Evolutionary conservation across 371 early-diverging fungal species (phyloP), one percentile per base, ranked within the genome.

Genomic region (Coemansia sp.): DNA sequence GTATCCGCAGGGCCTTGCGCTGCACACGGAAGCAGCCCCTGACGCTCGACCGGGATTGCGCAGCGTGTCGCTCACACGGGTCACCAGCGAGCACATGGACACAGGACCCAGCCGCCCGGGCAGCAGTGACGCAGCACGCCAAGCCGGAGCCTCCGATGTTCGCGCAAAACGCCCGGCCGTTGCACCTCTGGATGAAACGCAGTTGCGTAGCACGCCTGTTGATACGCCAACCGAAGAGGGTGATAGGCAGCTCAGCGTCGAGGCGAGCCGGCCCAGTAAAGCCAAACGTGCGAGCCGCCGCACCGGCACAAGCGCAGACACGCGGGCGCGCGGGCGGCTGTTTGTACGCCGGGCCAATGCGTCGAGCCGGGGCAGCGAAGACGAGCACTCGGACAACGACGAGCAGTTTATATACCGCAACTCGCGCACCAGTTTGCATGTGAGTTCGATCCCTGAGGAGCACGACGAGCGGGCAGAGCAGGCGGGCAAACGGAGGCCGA

Each of bases 341-440:
- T 68, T 71, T 53, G 60, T 47, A 21, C 74, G 74, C 14, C 48
- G 68, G 1, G 57, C 48, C 45, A 70, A 69, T 47, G 59, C 65
- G 27, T 66, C 78, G 16, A 67, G 68, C 42, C 64, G 74, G 3
- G 70, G 74, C 31, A 78, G 74, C 56, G 74, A 78, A 29, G 72
- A 69, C 18, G 74, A 74, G 24, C 51, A 59, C 51, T 59, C 68
- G 24, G 74, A 67, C 63, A 67, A 65, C 16, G 72, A 73, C 8
- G 74, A 78, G 66, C 71, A 78, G 74, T 73, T 73, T 29, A 73
- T 78, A 2, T 78, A 78, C 58, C 78, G 74, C 63, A 64, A 78
- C 58, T 67, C 78, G 63, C 74, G 78, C 11, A 67, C 63, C 62
- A 77, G 78, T 52, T 61, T 72, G 50, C 72, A 72, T 53, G 72